Conservation (phyloP, 345 rosid genomes). For the Syzygium grande region DNA sequence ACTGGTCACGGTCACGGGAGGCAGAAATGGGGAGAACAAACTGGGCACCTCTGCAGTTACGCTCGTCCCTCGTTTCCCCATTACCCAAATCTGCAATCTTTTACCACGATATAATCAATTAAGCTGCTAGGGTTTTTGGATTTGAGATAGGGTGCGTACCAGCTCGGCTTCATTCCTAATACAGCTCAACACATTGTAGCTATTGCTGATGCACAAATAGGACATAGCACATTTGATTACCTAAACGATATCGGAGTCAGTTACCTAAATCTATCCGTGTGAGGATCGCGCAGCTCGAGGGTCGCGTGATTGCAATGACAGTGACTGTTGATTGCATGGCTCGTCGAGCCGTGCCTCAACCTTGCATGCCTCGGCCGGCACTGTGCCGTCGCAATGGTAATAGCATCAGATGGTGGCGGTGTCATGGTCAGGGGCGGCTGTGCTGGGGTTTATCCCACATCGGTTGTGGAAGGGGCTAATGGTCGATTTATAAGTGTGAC, state of each 20-base stretch:
- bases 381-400: background rate
- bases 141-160: background rate
- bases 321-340: too few relatives aligned
- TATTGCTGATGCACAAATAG: background rate
- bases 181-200: background rate
- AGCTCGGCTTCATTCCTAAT: background rate
- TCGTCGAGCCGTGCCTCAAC: background rate
- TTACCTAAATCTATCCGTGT: background rate
- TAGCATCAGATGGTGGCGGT: background rate
- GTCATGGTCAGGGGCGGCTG: background rate
- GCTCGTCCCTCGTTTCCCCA: background rate
- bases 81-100: background rate
- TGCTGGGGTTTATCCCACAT: background rate
- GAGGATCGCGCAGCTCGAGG: background rate
- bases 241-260: background rate
- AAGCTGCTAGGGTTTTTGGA: background rate
- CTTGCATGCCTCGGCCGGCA: background rate
- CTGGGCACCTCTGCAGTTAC: background rate
- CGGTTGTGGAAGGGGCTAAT: too few relatives aligned
- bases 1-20: background rate
- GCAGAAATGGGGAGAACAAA: background rate
- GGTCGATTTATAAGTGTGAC: too few relatives aligned
- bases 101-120: background rate
- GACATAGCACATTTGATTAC: background rate
- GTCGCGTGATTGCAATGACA: background rate